Conservation (phyloP, 148 eudicot species). For the Gaultheria prostrata region DNA sequence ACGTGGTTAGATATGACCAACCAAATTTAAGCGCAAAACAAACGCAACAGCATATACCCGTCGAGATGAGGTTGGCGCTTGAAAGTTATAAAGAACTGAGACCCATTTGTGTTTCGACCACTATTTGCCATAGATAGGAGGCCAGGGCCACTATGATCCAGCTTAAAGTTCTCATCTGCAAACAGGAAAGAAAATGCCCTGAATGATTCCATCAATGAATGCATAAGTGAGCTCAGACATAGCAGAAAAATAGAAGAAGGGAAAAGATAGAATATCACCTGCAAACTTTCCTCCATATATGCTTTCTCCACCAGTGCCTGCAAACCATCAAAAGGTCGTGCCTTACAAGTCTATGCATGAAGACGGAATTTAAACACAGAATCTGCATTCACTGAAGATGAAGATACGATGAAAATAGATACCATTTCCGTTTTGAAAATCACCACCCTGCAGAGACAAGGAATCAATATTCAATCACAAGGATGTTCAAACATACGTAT, state of each 20-base stretch:
- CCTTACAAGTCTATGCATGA: conserved; percentile 49
- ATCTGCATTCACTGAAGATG: conserved; percentile 32
- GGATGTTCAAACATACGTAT: neutral
- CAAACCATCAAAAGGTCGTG: conserved; percentile 63
- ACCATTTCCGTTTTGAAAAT: conserved; percentile 96
- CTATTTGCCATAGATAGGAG: conserved; percentile 94
- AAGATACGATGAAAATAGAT: conserved; percentile 36
- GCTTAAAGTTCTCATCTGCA: conserved; percentile 92
- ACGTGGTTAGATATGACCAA: neutral
- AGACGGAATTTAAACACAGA: conserved; percentile 39
- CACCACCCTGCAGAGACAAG: conserved; percentile 79
- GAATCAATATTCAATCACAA: conserved; percentile 2
- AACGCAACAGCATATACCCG: conserved; percentile 46
- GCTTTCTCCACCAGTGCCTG: conserved; percentile 99
- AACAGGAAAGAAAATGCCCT: neutral
- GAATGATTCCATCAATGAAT: conserved; percentile 10
- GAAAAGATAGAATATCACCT: conserved; percentile 39
- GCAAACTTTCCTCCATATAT: conserved; percentile 95
- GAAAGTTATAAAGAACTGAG: conserved; percentile 88
- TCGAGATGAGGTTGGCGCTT: conserved; percentile 87
- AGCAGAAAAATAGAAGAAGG: neutral
- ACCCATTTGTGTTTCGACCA: conserved; percentile 88
- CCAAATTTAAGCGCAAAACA: neutral
- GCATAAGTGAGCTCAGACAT: neutral
- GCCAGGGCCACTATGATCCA: conserved; percentile 70